Base-by-base conservation (phyloP, 1,284 basidiomycete species). In the Tylopilus orsonianus region DNA sequence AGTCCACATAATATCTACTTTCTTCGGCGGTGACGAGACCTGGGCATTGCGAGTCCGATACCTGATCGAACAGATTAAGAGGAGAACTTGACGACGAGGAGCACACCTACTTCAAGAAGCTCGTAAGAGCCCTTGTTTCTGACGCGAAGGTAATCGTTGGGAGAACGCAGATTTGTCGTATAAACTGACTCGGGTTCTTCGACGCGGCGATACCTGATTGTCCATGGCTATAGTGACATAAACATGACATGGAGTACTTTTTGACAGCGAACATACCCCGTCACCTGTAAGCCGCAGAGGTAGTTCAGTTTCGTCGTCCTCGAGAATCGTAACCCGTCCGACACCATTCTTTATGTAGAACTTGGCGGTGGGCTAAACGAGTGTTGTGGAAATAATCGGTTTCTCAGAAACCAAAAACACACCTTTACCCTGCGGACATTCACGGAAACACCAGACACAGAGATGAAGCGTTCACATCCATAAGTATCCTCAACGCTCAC, bases 401-500 rank as follows among this genome's bases (percentile, higher is more conserved):
- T 32, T 8, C 16, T 37, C 39, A 24, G 29, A 26, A 39, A 27
- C 4, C 13, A 37, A 22, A 2, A 2, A 68, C 74, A 55, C 55
- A 90, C 90, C 75, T 89, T 86, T 13, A 87, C 77, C 48, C 92
- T 76, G 57, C 89, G 82, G n/a, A 98, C 91, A 56, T 93, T 91
- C 45, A 97, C 87, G n/a, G 84, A 79, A 42, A 97, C 71, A 13
- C 91, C 90, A 16, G 88, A 84, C 0, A 87, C 83, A 18, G 83
- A 80, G 20, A 98, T 71, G 16, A 83, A 68, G 34, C 90, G 80
- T 60, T 88, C 88, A 69, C 96, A 98, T 18, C 89, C 88, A 59
- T 92, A 92, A 2, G 82, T 83, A 69, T 98, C 96, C 63, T 92
- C 89, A 33, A 97, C 82, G 57, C 83, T 90, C 49, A 90, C 87